Conservation (phyloP, 768 basidiomycete genomes). For the Hericium alpestre region DNA sequence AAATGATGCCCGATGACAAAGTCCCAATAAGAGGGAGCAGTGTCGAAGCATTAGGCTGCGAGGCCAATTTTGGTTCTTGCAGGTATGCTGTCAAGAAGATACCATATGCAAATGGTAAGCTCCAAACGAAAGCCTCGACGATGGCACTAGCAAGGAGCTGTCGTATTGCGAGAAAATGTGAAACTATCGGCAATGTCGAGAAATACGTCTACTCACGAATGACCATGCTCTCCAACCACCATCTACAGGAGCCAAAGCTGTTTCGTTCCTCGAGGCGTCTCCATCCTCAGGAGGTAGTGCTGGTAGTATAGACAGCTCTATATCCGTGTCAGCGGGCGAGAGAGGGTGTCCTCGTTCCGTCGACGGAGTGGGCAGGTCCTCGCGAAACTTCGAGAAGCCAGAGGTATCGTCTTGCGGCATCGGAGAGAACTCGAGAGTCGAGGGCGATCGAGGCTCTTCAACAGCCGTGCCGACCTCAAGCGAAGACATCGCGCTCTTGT, state of each 20-base stretch:
- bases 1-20: slow-evolving; percentile 21
- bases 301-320: slow-evolving; percentile 15
- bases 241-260: not conserved
- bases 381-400: too few relatives aligned
- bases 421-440: too few relatives aligned
- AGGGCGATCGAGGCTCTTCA: too few relatives aligned
- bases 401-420: too few relatives aligned
- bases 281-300: slow-evolving; percentile 1
- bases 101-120: slow-evolving; percentile 20
- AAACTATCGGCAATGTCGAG: not conserved
- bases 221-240: not conserved
- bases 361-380: not conserved
- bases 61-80: slow-evolving; percentile 13
- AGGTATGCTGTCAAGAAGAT: slow-evolving; percentile 21
- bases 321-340: not conserved
- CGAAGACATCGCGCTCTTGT: too few relatives aligned
- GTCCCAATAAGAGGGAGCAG: slow-evolving; percentile 23
- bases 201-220: not conserved
- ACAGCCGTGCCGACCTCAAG: too few relatives aligned
- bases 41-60: slow-evolving; percentile 15
- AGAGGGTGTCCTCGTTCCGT: not conserved
- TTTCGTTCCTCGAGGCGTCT: not conserved
- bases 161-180: not conserved
- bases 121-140: slow-evolving; percentile 17
- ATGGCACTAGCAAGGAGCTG: not conserved